Conservation (phyloP, 768 basidiomycete genomes). For the Tylopilus vinaceipallidus region DNA sequence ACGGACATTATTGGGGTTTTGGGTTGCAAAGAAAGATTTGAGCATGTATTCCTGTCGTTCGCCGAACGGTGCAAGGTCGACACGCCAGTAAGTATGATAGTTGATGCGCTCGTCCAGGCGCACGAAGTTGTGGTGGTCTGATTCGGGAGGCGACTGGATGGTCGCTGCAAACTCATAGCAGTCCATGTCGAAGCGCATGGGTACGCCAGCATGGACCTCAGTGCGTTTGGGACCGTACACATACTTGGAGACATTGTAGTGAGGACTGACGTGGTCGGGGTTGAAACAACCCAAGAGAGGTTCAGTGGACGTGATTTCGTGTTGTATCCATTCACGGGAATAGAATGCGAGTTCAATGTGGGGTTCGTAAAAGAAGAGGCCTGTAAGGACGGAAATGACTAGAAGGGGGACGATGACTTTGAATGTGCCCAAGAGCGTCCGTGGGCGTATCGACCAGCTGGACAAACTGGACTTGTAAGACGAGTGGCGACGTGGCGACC, state of each 20-base stretch:
- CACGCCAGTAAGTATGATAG: constrained; percentile 94
- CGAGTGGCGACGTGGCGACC: constrained; percentile 25
- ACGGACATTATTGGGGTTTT: constrained; percentile 59
- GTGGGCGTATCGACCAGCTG: constrained; percentile 32
- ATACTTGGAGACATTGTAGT: constrained; percentile 65
- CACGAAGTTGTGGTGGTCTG: constrained; percentile 9
- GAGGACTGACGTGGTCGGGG: constrained; percentile 51
- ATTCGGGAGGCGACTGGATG: constrained; percentile 42
- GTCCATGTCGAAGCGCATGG: constrained; percentile 76
- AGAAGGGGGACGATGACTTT: constrained; percentile 43
- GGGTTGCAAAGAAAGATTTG: constrained; percentile 92
- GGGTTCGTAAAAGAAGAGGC: constrained; percentile 67
- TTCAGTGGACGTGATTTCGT: constrained; percentile 63
- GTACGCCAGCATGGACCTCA: constrained; percentile 78
- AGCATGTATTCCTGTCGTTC: constrained; percentile 88
- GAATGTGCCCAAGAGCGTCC: constrained; percentile 38
- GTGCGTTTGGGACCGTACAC: constrained; percentile 64
- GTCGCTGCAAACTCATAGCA: constrained; percentile 94
- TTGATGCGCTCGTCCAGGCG: constrained; percentile 48
- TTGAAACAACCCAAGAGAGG: constrained; percentile 78
- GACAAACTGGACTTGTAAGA: constrained; percentile 27
- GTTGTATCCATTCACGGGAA: constrained; percentile 67
- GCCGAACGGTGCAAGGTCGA: constrained; percentile 79
- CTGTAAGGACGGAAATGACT: constrained; percentile 42
- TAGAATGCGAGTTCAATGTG: constrained; percentile 87